Evolutionary conservation across 441 rosid species (phyloP), one percentile per base, ranked within the genome.

Genomic region (Adansonia rubrostipa): DNA sequence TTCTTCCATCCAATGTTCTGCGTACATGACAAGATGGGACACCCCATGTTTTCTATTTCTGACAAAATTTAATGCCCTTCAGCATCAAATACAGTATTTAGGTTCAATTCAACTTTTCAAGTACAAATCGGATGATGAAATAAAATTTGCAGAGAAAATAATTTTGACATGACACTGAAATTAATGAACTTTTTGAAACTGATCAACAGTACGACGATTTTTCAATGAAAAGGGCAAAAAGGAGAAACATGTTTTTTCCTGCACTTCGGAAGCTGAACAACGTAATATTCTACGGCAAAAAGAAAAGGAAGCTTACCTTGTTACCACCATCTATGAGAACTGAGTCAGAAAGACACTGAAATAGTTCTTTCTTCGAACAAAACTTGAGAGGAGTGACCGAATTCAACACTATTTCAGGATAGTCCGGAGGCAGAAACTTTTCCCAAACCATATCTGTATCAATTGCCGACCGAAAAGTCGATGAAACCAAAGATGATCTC

Each of bases 291-390:
- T 9, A 48, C 0, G 2, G 51, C 13, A 14, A 11, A 6, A 5
- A 2, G 0, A 6, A 10, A 3, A 0, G 6, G 14, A 50, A 50
- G 20, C 14, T 50, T 33, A 76, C 96, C 93, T 86, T 89, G 75
- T 56, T 81, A 13, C 93, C 93, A 47, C 76, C 81, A 65, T 92
- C 93, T 0, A 93, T 74, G 44, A 77, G 74, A 56, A 68, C 48
- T 8, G 79, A 53, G n/a, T 66, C 51, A 58, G 58, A 57, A 9
- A 67, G 73, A 22, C 71, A 47, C 63, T 50, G 74, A 4, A 58
- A 77, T 11, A 92, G 88, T 61, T 92, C 83, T 45, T 90, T 95
- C 84, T 82, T 92, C 19, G 88, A 81, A 11, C 74, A 73, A 33
- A 83, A 80, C 74, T 9, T 58, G 14, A 28, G 58, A 69, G 80